Conservation (phyloP, 305 asterid species). For the Solanum hybrid region DNA sequence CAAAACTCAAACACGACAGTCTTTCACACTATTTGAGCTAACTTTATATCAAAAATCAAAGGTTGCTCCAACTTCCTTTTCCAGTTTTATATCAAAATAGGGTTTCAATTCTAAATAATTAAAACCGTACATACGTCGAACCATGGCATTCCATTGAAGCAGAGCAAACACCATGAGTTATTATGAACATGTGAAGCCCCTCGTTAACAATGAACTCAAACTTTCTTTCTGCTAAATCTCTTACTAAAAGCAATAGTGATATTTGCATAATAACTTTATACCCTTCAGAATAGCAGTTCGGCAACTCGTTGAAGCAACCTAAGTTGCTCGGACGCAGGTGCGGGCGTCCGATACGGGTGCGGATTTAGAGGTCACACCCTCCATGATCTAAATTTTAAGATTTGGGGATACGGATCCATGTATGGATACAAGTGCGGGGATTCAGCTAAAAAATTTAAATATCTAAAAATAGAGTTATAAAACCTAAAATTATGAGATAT, state of each 20-base stretch:
- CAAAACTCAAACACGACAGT: neutral
- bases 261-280: neutral
- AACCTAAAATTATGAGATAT: neutral
- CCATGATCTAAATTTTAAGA: neutral
- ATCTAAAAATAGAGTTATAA: neutral
- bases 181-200: neutral
- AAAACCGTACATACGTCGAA: neutral
- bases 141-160: neutral
- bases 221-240: neutral
- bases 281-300: neutral
- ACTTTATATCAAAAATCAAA: neutral
- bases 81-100: neutral
- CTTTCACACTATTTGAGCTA: neutral
- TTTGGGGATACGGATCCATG: neutral
- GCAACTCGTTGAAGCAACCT: neutral
- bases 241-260: neutral
- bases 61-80: neutral
- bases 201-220: neutral
- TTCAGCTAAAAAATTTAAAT: neutral
- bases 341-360: neutral
- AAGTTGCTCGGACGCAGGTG: neutral
- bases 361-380: neutral
- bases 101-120: neutral
- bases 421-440: neutral
- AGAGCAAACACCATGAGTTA: neutral